Percentiles rank a stretch among this genome's conserved stretches.
These are phyloP conservation scores for Hawksworthiomyces lignivorus DNA, from an alignment of 2,329 filamentous ascomycete genomes.

Conservation along the genomic window DNA sequence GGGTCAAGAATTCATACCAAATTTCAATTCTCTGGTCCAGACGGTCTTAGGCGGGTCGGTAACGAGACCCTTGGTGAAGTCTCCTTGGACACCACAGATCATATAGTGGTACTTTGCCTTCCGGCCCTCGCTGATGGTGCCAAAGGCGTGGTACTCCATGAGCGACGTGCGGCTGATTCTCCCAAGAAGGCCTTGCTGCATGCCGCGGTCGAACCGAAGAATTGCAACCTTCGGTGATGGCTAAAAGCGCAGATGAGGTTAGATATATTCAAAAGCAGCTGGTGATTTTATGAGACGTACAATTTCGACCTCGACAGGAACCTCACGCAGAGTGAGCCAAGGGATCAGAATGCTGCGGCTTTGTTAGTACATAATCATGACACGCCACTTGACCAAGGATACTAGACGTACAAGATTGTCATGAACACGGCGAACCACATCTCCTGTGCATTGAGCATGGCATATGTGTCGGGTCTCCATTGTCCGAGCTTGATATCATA, in stretches of 20 bases:
- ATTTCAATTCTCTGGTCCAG: slow-evolving; percentile 34
- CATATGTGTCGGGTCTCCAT: slow-evolving; percentile 26
- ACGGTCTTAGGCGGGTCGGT: slow-evolving; percentile 30
- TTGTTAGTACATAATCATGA: too few species aligned
- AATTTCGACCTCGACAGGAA: slow-evolving; percentile 31
- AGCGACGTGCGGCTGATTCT: slow-evolving; percentile 33
- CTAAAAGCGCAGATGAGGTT: slow-evolving; percentile 14
- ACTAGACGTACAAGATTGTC: slow-evolving; percentile 28
- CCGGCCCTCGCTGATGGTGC: slow-evolving; percentile 32
- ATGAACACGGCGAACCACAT: slow-evolving; percentile 34
- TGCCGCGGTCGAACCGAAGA: slow-evolving; percentile 30
- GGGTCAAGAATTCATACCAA: slow-evolving; percentile 22
- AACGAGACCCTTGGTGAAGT: slow-evolving; percentile 32
- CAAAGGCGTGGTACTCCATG: slow-evolving; percentile 36
- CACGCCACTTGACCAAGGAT: neutral
- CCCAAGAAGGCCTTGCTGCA: slow-evolving; percentile 34
- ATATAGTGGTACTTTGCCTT: slow-evolving; percentile 30
- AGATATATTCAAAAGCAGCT: neutral
- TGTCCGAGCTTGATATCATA: slow-evolving; percentile 28
- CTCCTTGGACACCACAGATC: slow-evolving; percentile 35
- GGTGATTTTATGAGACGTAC: slow-evolving; percentile 17
- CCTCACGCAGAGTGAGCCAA: slow-evolving; percentile 31
- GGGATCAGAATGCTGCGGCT: slow-evolving; percentile 28
- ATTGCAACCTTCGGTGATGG: slow-evolving; percentile 33
- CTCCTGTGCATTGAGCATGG: slow-evolving; percentile 29